Evolutionary conservation across 805 yeast species (phyloP).

Genomic region (Jamesozyma jinghongensis): DNA sequence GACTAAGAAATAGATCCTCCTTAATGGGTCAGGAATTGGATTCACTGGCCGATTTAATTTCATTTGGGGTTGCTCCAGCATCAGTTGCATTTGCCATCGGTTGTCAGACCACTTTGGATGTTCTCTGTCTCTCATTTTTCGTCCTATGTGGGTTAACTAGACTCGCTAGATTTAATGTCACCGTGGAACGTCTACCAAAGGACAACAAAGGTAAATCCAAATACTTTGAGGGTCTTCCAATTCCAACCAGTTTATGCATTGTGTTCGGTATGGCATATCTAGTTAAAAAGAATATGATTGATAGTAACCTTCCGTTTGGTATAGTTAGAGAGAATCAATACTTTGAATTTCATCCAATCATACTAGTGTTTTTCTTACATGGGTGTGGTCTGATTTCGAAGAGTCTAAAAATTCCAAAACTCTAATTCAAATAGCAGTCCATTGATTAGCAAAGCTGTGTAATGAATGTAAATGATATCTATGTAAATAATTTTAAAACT

Average conservation of each 20-base stretch:
- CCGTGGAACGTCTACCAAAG: slow-evolving; percentile 87
- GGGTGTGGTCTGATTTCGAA: slow-evolving; percentile 91
- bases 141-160: slow-evolving; percentile 90
- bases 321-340: slow-evolving; percentile 42
- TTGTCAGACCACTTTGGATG: slow-evolving; percentile 74
- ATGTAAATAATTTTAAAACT: too few relatives aligned
- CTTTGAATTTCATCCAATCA: slow-evolving; percentile 68
- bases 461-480: too few relatives aligned
- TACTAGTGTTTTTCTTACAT: slow-evolving; percentile 57
- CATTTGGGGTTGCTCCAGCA: slow-evolving; percentile 95
- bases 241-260: slow-evolving; percentile 75
- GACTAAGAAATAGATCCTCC: slow-evolving; percentile 83
- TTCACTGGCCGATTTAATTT: slow-evolving; percentile 86
- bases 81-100: slow-evolving; percentile 87
- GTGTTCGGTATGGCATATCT: slow-evolving; percentile 65
- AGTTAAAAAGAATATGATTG: slow-evolving; percentile 42
- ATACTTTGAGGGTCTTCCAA: slow-evolving; percentile 93
- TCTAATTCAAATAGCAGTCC: too few relatives aligned
- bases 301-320: slow-evolving; percentile 59
- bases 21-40: slow-evolving; percentile 96
- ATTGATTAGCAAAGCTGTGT: too few relatives aligned
- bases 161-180: slow-evolving; percentile 89
- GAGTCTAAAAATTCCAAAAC: slow-evolving; percentile 79
- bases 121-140: slow-evolving; percentile 65
- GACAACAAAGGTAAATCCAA: slow-evolving; percentile 78